phyloP scores from a whole-genome alignment of 176 grass and related monocot genomes.

The Musa itinerans region DNA sequence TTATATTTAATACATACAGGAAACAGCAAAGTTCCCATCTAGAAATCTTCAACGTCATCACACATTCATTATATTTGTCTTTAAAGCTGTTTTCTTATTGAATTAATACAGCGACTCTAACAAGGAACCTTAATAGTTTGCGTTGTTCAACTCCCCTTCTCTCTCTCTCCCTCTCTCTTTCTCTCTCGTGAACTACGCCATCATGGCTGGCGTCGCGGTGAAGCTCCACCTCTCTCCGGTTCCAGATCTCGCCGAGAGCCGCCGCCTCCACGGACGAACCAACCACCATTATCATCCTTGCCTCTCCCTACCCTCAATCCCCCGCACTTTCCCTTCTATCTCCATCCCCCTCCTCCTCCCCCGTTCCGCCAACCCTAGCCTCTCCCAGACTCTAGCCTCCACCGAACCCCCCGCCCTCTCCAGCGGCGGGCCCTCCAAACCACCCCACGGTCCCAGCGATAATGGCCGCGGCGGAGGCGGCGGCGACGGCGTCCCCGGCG shows the following conservation, averaged over 20 bases:
- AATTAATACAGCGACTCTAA: too few species aligned
- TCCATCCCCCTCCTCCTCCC: not conserved
- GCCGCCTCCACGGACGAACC: not conserved
- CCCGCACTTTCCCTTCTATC: too few species aligned
- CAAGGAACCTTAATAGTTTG: too few species aligned
- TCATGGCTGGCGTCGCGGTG: constrained; percentile 1
- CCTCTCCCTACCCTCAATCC: not conserved
- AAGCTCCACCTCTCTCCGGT: not conserved
- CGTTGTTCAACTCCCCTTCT: not conserved
- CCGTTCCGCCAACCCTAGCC: not conserved
- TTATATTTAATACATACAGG: too few species aligned
- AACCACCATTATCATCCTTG: not conserved
- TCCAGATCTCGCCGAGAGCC: not conserved
- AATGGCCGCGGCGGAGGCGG: not conserved
- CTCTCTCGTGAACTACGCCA: not conserved
- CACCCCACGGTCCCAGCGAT: not conserved
- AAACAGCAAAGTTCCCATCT: too few species aligned
- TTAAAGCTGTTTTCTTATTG: not conserved
- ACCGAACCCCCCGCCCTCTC: not conserved
- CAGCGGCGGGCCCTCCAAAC: not conserved
- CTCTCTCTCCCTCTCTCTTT: not conserved
- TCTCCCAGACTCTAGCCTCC: not conserved
- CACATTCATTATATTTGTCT: too few species aligned
- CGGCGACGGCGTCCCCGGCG: not conserved
- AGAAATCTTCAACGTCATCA: too few species aligned